Conservation (phyloP, 2,329 filamentous ascomycete genomes). For the Colletotrichum lentis region DNA sequence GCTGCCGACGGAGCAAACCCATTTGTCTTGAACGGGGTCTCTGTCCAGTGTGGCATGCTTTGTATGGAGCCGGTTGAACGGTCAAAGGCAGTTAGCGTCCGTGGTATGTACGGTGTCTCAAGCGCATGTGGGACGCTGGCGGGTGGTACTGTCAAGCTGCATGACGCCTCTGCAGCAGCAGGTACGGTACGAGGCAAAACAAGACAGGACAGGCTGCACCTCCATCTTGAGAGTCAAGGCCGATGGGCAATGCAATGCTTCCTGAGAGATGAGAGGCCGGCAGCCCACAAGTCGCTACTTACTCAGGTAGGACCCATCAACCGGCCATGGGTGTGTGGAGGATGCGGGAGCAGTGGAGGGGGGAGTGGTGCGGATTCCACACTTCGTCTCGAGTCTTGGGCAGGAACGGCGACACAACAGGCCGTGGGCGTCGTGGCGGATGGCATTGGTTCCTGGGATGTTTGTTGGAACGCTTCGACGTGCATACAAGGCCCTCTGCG, state of each 20-base stretch:
- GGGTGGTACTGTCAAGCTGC: constrained; percentile 24
- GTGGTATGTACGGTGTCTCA: constrained; percentile 20
- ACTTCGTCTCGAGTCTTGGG: constrained; percentile 4
- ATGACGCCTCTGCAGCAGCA: constrained; percentile 43
- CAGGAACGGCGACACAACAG: constrained; percentile 3
- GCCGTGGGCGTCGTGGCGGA: constrained; percentile 1
- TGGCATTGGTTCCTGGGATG: constrained; percentile 12
- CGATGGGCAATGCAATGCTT: constrained; percentile 7
- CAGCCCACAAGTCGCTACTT: not conserved
- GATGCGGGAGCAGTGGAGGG: constrained; percentile 28
- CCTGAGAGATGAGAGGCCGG: not conserved
- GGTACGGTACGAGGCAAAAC: constrained; percentile 41
- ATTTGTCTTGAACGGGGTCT: constrained; percentile 21
- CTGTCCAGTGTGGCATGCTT: constrained; percentile 5
- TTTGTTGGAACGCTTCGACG: constrained; percentile 27
- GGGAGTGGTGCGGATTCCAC: constrained; percentile 22
- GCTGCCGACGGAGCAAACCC: constrained; percentile 22
- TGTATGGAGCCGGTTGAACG: constrained; percentile 23
- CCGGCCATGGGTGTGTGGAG: not conserved
- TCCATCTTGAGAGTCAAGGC: constrained; percentile 6
- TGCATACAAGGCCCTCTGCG: constrained; percentile 16
- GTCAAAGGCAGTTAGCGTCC: constrained; percentile 29
- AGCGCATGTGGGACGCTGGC: constrained; percentile 33
- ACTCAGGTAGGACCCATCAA: not conserved
- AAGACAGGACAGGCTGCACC: constrained; percentile 31